phyloP scores from a whole-genome alignment of 2,329 filamentous ascomycete species.

The Daldinia sp. region DNA sequence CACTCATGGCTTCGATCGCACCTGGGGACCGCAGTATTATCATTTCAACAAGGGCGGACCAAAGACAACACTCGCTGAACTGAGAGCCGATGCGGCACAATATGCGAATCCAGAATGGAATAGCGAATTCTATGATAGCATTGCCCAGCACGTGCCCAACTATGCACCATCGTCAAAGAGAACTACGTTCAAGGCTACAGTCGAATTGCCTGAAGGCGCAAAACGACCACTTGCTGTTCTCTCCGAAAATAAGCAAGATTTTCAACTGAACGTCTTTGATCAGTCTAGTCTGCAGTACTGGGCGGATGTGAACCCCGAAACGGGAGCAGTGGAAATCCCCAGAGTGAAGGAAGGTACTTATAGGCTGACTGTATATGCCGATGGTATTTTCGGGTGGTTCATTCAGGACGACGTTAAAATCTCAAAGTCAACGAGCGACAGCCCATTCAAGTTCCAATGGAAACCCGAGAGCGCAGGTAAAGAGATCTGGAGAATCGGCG shows the following conservation, averaged over 20 bases:
- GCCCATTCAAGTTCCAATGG: conserved; percentile 60
- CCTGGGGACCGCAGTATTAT: conserved; percentile 73
- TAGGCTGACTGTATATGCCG: conserved; percentile 71
- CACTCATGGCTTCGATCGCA: conserved; percentile 72
- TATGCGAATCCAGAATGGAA: conserved; percentile 67
- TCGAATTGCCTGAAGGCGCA: conserved; percentile 65
- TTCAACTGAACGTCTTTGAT: conserved; percentile 69
- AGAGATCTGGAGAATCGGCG: conserved; percentile 72
- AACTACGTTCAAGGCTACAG: conserved; percentile 63
- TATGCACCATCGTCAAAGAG: conserved; percentile 66
- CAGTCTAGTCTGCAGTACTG: conserved; percentile 71
- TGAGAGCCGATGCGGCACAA: conserved; percentile 66
- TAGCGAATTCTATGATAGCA: conserved; percentile 71
- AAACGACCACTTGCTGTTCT: conserved; percentile 67
- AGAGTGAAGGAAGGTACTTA: conserved; percentile 69
- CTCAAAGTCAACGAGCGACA: conserved; percentile 52
- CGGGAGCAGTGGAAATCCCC: conserved; percentile 64
- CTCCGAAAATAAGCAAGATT: conserved; percentile 63
- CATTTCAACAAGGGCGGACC: conserved; percentile 70
- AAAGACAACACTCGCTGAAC: conserved; percentile 59
- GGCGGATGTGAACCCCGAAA: conserved; percentile 60
- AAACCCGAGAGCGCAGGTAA: conserved; percentile 65
- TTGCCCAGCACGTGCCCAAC: conserved; percentile 68
- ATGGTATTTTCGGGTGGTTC: conserved; percentile 71
- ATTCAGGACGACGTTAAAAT: conserved; percentile 64